Evolutionary conservation across 345 rosid species (phyloP).

Genomic region (Eucalyptus pauciflora): DNA sequence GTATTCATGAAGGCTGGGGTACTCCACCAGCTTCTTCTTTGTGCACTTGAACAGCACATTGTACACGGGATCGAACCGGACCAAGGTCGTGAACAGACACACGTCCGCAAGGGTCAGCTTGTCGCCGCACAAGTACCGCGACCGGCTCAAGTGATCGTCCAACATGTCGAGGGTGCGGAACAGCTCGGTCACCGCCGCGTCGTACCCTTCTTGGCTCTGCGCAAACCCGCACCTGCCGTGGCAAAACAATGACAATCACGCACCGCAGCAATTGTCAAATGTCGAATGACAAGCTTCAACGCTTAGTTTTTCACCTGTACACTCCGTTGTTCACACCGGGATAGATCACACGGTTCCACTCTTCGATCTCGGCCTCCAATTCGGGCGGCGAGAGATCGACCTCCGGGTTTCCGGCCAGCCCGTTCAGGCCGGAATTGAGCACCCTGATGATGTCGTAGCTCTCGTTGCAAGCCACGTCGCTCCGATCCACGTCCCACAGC

Average conservation of each 20-base stretch:
- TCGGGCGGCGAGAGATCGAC: conserved; percentile 52
- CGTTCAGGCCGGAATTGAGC: conserved; percentile 57
- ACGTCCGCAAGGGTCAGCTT: conserved; percentile 52
- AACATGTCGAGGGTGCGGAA: conserved; percentile 49
- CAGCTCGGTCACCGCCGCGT: conserved; percentile 47
- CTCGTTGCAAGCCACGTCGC: conserved; percentile 66
- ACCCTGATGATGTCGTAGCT: conserved; percentile 70
- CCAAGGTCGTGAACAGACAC: conserved; percentile 74
- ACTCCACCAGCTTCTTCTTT: conserved; percentile 69
- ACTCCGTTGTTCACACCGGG: conserved; percentile 80
- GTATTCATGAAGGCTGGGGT: conserved; percentile 52
- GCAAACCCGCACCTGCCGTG: conserved; percentile 73
- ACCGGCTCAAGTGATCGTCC: conserved; percentile 40
- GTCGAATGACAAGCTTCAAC: background rate
- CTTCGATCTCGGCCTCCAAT: conserved; percentile 36
- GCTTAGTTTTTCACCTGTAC: conserved; percentile 29
- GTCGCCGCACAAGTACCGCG: conserved; percentile 71
- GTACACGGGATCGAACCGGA: conserved; percentile 74
- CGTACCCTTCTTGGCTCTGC: conserved; percentile 80
- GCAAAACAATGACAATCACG: background rate
- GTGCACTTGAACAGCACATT: conserved; percentile 79
- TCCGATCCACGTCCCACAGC: conserved; percentile 59
- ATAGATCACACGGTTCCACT: conserved; percentile 66
- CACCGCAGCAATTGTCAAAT: background rate
- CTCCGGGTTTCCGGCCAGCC: conserved; percentile 26